phyloP scores from a whole-genome alignment of 1,284 basidiomycete species.

The Ustilago loliicola region DNA sequence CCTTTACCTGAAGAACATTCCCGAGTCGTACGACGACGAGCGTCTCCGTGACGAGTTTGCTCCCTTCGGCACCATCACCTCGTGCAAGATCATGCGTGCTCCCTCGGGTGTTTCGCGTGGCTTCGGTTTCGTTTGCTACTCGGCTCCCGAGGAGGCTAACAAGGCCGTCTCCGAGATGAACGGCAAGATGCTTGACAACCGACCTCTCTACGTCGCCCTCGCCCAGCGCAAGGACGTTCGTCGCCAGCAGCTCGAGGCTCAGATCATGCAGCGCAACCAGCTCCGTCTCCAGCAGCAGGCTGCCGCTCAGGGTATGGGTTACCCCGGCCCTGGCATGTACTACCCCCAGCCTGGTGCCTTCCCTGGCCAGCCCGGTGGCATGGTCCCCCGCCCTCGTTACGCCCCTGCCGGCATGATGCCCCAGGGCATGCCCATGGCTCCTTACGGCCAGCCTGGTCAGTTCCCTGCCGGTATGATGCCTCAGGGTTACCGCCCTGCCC shows the following conservation, averaged over 20 bases:
- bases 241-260: conserved; percentile 97
- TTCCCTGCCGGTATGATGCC: conserved; percentile 69
- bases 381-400: conserved; percentile 68
- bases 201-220: conserved; percentile 98
- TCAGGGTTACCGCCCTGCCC: conserved; percentile 66
- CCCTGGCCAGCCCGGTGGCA: conserved; percentile 67
- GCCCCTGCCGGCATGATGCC: conserved; percentile 70
- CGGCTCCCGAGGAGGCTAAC: conserved; percentile 97
- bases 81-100: conserved; percentile 99
- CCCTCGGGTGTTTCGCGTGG: conserved; percentile 84
- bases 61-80: conserved; percentile 95
- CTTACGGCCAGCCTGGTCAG: conserved; percentile 67
- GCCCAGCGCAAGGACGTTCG: conserved; percentile 98
- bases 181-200: conserved; percentile 99
- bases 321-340: conserved; percentile 69
- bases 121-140: conserved; percentile 99
- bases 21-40: conserved; percentile 71
- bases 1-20: conserved; percentile 96
- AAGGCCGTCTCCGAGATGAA: conserved; percentile 99
- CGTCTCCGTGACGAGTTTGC: conserved; percentile 80
- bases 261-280: conserved; percentile 73
- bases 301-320: conserved; percentile 67
- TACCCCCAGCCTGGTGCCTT: conserved; percentile 69
- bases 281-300: conserved; percentile 70
- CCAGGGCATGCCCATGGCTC: conserved; percentile 67